Percentiles rank a stretch among this genome's conserved stretches.
phyloP scores from a whole-genome alignment of 2,329 filamentous ascomycete genomes.

The Teratosphaeria gauchensis region DNA sequence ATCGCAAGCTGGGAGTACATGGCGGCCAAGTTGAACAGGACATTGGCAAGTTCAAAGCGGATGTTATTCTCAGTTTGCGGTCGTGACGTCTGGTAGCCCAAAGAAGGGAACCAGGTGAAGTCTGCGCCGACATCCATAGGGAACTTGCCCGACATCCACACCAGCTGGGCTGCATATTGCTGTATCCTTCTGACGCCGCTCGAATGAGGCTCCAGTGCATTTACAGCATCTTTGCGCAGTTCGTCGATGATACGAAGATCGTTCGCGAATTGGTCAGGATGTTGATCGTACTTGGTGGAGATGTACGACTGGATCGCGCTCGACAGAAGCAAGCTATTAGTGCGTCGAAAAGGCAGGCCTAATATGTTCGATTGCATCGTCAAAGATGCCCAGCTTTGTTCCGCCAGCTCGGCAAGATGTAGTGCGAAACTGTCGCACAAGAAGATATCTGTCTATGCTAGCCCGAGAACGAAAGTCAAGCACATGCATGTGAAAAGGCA shows the following conservation, averaged over 20 bases:
- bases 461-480: neutral
- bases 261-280: conserved; percentile 88
- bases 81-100: conserved; percentile 54
- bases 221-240: conserved; percentile 75
- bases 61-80: conserved; percentile 48
- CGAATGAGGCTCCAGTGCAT: conserved; percentile 75
- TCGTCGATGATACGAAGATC: conserved; percentile 82
- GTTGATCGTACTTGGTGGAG: conserved; percentile 95
- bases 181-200: conserved; percentile 84
- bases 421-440: neutral
- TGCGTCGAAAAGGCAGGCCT: conserved; percentile 71
- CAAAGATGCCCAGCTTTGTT: neutral
- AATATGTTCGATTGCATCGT: neutral
- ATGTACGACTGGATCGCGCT: conserved; percentile 89
- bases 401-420: neutral
- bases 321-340: conserved; percentile 67
- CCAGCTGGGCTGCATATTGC: conserved; percentile 81
- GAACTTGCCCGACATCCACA: conserved; percentile 91
- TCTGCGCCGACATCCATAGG: conserved; percentile 93
- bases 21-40: conserved; percentile 86
- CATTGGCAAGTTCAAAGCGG: conserved; percentile 77
- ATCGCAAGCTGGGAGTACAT: conserved; percentile 89
- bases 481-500: neutral
- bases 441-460: neutral
- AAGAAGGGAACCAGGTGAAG: conserved; percentile 89